These are phyloP conservation scores for Tricholoma saponaceum DNA, from an alignment of 768 basidiomycete species.

Conservation along the genomic window DNA sequence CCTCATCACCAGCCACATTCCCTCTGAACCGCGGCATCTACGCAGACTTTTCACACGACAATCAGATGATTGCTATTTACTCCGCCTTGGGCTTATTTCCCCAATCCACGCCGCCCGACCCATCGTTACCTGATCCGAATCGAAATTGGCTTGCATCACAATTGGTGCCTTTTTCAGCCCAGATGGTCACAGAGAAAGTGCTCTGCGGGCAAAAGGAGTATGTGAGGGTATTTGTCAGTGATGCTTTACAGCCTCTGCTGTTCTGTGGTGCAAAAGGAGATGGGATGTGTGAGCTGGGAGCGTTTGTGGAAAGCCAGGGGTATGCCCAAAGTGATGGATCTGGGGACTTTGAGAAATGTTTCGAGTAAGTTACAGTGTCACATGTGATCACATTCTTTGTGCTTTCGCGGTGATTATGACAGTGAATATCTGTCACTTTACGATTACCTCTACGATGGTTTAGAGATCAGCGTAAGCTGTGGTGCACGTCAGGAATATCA, in stretches of 20 bases:
- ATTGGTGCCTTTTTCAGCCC: constrained; percentile 71
- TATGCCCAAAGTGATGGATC: constrained; percentile 67
- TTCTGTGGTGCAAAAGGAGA: constrained; percentile 53
- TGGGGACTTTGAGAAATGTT: constrained; percentile 71
- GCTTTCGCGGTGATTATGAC: too few relatives aligned
- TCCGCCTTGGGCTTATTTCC: constrained; percentile 54
- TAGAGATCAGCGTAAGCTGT: too few relatives aligned
- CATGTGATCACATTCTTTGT: not conserved
- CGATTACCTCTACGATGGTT: too few relatives aligned
- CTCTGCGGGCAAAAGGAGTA: constrained; percentile 44
- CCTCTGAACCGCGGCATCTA: constrained; percentile 64
- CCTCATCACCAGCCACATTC: constrained; percentile 60
- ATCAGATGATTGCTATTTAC: constrained; percentile 78
- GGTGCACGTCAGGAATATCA: too few relatives aligned
- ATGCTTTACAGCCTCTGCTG: constrained; percentile 57
- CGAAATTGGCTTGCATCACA: constrained; percentile 51
- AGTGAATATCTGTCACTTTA: too few relatives aligned
- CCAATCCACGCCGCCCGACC: constrained; percentile 31
- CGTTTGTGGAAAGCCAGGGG: constrained; percentile 66
- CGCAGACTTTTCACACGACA: constrained; percentile 84
- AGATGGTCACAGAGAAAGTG: constrained; percentile 74
- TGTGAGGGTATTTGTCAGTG: constrained; percentile 77
- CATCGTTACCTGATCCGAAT: constrained; percentile 24
- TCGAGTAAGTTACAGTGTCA: constrained; percentile 19
- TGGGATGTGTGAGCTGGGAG: constrained; percentile 60